A percentile compares a stretch with the other conserved stretches of the same genome.
These are phyloP conservation scores for Aplosporella prunicola DNA, from an alignment of 2,329 filamentous ascomycete species.

Conservation along the genomic window DNA sequence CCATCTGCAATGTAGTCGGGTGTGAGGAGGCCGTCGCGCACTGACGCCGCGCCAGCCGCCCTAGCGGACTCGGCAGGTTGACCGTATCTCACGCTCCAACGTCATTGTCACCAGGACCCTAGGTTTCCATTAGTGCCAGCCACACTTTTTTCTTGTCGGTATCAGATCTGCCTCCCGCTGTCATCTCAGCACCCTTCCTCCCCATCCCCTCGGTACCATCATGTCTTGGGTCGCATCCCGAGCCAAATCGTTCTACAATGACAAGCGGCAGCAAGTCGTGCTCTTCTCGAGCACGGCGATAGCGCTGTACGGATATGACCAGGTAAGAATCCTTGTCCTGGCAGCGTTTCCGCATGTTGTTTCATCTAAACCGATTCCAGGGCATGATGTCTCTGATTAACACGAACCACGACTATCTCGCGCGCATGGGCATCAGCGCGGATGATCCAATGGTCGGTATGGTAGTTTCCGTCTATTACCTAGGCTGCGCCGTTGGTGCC, in stretches of 20 bases:
- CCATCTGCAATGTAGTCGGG: too few relatives aligned
- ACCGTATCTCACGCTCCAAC: too few relatives aligned
- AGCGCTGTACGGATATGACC: slow-evolving; percentile 43
- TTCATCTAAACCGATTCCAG: neutral
- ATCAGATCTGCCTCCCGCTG: too few relatives aligned
- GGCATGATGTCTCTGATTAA: slow-evolving; percentile 49
- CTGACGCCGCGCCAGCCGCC: too few relatives aligned
- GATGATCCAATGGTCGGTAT: slow-evolving; percentile 47
- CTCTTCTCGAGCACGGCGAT: slow-evolving; percentile 46
- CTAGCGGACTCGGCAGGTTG: too few relatives aligned
- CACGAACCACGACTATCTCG: slow-evolving; percentile 46
- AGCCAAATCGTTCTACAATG: slow-evolving; percentile 1
- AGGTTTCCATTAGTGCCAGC: too few relatives aligned
- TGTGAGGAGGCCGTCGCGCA: too few relatives aligned
- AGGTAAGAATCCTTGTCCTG: slow-evolving; percentile 10
- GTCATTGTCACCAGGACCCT: too few relatives aligned
- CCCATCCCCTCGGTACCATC: neutral
- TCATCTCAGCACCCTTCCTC: neutral
- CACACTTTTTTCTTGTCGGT: too few relatives aligned
- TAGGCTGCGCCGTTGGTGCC: slow-evolving; percentile 50
- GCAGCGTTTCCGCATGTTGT: neutral
- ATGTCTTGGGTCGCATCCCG: neutral
- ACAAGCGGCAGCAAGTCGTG: slow-evolving; percentile 40
- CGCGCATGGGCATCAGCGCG: slow-evolving; percentile 46
- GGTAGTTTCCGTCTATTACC: slow-evolving; percentile 53